Percentiles rank a stretch among this genome's conserved stretches.
phyloP scores from a whole-genome alignment of 2,329 filamentous ascomycete species.

The Microcera coccophila region DNA sequence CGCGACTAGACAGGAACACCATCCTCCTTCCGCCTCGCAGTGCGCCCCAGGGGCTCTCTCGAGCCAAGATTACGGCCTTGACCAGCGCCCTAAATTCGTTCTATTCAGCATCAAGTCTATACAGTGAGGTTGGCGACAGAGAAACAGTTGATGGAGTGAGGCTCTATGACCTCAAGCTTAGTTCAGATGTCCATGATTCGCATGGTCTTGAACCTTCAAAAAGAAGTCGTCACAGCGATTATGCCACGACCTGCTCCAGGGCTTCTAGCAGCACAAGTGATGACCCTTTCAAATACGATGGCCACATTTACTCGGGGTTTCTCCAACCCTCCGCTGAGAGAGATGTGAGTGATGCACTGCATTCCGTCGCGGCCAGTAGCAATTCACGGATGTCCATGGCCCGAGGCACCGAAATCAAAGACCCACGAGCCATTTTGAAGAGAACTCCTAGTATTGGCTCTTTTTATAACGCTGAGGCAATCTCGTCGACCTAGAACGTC shows the following conservation, averaged over 20 bases:
- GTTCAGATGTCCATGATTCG: background rate
- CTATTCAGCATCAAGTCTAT: slow-evolving; percentile 26
- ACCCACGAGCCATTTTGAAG: background rate
- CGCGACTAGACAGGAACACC: slow-evolving; percentile 4
- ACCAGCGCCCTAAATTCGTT: slow-evolving; percentile 16
- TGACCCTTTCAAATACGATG: slow-evolving; percentile 47
- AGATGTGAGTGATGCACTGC: slow-evolving; percentile 41
- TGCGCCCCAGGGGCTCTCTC: background rate
- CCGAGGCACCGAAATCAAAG: slow-evolving; percentile 3
- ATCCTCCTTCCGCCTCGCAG: background rate
- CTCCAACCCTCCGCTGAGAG: slow-evolving; percentile 38
- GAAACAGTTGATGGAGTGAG: slow-evolving; percentile 3
- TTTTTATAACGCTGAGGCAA: slow-evolving; percentile 36
- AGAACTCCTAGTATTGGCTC: slow-evolving; percentile 15
- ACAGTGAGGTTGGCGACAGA: slow-evolving; percentile 20
- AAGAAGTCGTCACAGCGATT: slow-evolving; percentile 8
- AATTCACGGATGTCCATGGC: slow-evolving; percentile 9
- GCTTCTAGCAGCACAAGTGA: slow-evolving; percentile 34
- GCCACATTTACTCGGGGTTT: slow-evolving; percentile 35
- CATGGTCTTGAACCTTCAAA: background rate
- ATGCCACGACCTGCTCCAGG: slow-evolving; percentile 21
- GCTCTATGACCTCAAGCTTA: slow-evolving; percentile 1
- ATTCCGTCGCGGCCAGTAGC: slow-evolving; percentile 23
- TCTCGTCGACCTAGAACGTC: slow-evolving; percentile 40
- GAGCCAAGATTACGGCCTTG: background rate